Percentiles rank a stretch among this genome's conserved stretches.
Evolutionary conservation across 768 basidiomycete species (phyloP).

Genomic region (Dioszegia aurantiaca): DNA sequence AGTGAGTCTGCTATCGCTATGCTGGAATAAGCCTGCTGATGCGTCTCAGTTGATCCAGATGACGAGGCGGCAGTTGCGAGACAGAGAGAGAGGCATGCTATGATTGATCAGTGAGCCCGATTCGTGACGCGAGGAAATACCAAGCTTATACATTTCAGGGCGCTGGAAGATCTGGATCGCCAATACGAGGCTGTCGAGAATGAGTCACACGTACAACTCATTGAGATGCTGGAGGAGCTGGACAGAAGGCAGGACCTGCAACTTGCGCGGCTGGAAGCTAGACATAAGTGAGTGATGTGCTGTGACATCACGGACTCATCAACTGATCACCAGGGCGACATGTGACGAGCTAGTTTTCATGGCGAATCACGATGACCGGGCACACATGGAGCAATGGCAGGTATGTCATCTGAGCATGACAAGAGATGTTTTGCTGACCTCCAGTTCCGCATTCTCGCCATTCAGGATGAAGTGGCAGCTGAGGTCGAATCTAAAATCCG

Average conservation of each 20-base stretch:
- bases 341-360: constrained; percentile 19
- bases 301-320: too few relatives aligned
- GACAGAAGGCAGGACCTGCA: constrained; percentile 23
- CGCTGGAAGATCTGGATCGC: constrained; percentile 29
- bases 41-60: constrained; percentile 48
- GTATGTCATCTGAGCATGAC: constrained; percentile 16
- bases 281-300: constrained; percentile 19
- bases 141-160: constrained; percentile 17
- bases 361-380: constrained; percentile 19
- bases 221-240: constrained; percentile 28
- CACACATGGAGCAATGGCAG: constrained; percentile 17
- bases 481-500: constrained; percentile 19
- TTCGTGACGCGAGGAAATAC: neutral
- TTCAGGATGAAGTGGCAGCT: constrained; percentile 11
- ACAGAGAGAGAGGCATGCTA: constrained; percentile 29
- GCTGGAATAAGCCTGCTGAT: neutral
- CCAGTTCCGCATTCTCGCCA: constrained; percentile 13
- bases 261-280: constrained; percentile 14
- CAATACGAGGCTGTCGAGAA: constrained; percentile 27
- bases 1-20: constrained; percentile 18
- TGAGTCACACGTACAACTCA: constrained; percentile 25
- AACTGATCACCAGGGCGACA: constrained; percentile 16
- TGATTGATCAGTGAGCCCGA: constrained; percentile 42
- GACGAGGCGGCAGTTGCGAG: constrained; percentile 36
- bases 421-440: neutral